phyloP scores from a whole-genome alignment of 2,329 filamentous ascomycete species.

The Diaporthe sp. region DNA sequence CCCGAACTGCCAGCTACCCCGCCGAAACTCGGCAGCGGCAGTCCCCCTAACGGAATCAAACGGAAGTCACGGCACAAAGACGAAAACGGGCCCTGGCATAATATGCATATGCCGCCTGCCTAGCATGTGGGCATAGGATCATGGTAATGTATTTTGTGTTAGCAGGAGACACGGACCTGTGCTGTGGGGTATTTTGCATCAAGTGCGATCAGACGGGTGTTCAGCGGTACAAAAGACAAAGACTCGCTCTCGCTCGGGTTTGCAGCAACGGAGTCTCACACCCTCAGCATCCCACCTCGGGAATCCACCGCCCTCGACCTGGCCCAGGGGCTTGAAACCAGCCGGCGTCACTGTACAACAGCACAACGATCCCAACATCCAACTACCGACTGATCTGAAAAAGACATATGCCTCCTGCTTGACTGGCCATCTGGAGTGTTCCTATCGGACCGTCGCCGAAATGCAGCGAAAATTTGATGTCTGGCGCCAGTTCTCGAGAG shows the following conservation, averaged over 20 bases:
- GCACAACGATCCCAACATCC: not conserved
- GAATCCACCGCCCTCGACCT: constrained; percentile 5
- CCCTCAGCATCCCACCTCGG: not conserved
- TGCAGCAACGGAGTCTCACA: not conserved
- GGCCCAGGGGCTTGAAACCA: constrained; percentile 1
- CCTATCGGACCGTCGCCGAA: constrained; percentile 24
- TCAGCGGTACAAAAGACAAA: not conserved
- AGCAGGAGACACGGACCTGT: not conserved
- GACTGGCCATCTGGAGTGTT: not conserved
- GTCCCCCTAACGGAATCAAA: constrained; percentile 15
- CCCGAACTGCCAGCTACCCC: constrained; percentile 33
- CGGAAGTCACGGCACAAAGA: constrained; percentile 1
- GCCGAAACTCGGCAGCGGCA: constrained; percentile 26
- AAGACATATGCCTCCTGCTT: not conserved
- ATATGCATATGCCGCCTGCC: not conserved
- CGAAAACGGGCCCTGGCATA: constrained; percentile 18
- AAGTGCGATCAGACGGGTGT: not conserved
- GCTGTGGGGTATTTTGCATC: not conserved
- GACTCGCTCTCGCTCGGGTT: not conserved
- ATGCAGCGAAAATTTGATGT: constrained; percentile 14
- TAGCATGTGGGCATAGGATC: not conserved
- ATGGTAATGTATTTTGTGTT: not conserved
- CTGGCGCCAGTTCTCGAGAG: constrained; percentile 14
- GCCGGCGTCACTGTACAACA: not conserved
- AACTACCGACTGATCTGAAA: not conserved